A percentile compares a stretch with the other conserved stretches of the same genome.
These are phyloP conservation scores for Sergeia podlipaevii DNA, from an alignment of 208 protist genomes.

Conservation along the genomic window DNA sequence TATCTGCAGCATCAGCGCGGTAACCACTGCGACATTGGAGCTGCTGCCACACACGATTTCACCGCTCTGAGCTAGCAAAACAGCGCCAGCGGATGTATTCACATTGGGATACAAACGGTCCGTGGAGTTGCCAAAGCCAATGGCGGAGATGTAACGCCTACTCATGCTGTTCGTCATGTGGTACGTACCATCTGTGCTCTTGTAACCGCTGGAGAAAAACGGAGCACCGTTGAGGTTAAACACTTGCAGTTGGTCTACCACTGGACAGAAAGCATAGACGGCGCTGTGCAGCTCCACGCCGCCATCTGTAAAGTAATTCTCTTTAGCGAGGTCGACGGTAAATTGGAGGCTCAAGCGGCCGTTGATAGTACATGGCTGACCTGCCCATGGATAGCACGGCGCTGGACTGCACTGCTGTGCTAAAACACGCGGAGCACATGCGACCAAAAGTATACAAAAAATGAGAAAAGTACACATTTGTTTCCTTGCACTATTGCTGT, in stretches of 20 bases:
- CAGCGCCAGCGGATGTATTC: slow-evolving; percentile 29
- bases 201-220: slow-evolving; percentile 28
- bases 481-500: not conserved
- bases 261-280: slow-evolving; percentile 71
- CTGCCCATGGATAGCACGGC: slow-evolving; percentile 10
- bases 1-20: slow-evolving; percentile 59
- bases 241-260: slow-evolving; percentile 57
- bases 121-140: slow-evolving; percentile 62
- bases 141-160: slow-evolving; percentile 59
- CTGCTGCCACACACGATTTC: slow-evolving; percentile 16
- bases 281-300: slow-evolving; percentile 1
- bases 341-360: slow-evolving; percentile 72
- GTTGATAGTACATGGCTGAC: slow-evolving; percentile 39
- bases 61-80: slow-evolving; percentile 62
- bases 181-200: slow-evolving; percentile 7
- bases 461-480: slow-evolving; percentile 2
- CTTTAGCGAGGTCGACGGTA: slow-evolving; percentile 41
- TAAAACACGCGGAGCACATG: slow-evolving; percentile 8
- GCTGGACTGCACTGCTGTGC: slow-evolving; percentile 22
- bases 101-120: slow-evolving; percentile 35
- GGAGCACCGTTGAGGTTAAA: slow-evolving; percentile 45
- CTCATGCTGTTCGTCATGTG: not conserved
- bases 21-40: slow-evolving; percentile 47
- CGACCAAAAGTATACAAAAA: slow-evolving; percentile 1
- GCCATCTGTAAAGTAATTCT: slow-evolving; percentile 23